Base-by-base conservation (phyloP, 2,329 filamentous ascomycete species). In the Neoscytalidium dimidiatum region DNA sequence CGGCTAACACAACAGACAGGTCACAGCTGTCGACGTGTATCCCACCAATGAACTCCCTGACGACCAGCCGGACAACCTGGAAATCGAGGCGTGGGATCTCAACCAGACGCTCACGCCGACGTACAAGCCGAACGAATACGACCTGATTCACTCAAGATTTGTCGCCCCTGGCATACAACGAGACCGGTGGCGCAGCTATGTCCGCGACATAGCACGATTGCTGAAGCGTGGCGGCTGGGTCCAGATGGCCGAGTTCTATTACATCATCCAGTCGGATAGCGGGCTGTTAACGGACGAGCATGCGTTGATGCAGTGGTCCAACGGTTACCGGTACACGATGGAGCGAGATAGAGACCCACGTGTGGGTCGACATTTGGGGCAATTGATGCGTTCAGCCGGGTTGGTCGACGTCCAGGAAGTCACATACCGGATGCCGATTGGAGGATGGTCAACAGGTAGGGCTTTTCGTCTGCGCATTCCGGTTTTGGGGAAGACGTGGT, bases 231-330 rank as follows among this genome's bases (percentile, higher is more conserved):
- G 89, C 2, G 93, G 94, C 1, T 97, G 92, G 92, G 85, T 91
- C 66, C 92, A 97, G 73, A 89, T 96, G 84, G 86, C 92, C n/a
- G 94, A 97, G 73, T 86, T 94, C 71, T 92, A 96, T 72, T 90
- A 89, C 75, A 92, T 92, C 68, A 88, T 92, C 28, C 94, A 96
- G 75, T 96, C 92, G 0, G 88, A 94, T 70, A 96, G 92, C 71
- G 92, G 92, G 4, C 88, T 86, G n/a, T 79, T 95, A 70, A 88
- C 86, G 11, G 84, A 88, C 14, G 60, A 73, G 6, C 73, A 75
- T 53, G 74, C 74, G 6, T 65, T 80, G 11, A 70, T 71, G 29
- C 70, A 71, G 49, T 80, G 78, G 78, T 77, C 73, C 68, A 66
- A 67, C 21, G 67, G 66, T 29, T 80, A 80, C 61, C 73, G 70